phyloP scores from a whole-genome alignment of 108 stramenopile species.

The Nitzschia putrida region DNA sequence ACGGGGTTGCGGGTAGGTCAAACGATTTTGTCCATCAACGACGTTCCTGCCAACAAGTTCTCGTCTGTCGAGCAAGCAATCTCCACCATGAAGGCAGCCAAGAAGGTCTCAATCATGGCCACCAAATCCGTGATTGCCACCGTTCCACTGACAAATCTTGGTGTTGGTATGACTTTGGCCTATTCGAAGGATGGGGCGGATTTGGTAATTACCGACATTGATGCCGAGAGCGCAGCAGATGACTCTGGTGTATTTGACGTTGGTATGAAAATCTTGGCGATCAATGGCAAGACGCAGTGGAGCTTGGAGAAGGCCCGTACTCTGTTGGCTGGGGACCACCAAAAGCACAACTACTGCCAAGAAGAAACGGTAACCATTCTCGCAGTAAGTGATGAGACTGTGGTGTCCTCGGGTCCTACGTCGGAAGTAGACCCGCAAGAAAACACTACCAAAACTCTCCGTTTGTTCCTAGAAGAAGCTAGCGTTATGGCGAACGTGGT shows the following conservation, averaged over 20 bases:
- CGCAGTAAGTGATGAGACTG: background rate
- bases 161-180: background rate
- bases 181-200: background rate
- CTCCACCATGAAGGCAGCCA: background rate
- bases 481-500: background rate
- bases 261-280: constrained; percentile 2
- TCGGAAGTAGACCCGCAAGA: background rate
- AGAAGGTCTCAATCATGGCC: background rate
- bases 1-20: background rate
- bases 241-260: background rate
- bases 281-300: background rate
- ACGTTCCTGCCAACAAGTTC: background rate
- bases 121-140: background rate
- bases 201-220: background rate
- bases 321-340: too few species aligned
- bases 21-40: constrained; percentile 6
- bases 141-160: background rate
- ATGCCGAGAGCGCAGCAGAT: background rate
- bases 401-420: background rate
- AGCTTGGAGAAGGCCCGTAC: background rate
- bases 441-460: background rate
- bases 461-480: background rate
- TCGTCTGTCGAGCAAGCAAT: background rate
- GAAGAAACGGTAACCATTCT: background rate
- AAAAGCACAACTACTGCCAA: too few species aligned